Conservation (phyloP, 2,329 filamentous ascomycete species). For the Graphilbum ipis-grandicollis region DNA sequence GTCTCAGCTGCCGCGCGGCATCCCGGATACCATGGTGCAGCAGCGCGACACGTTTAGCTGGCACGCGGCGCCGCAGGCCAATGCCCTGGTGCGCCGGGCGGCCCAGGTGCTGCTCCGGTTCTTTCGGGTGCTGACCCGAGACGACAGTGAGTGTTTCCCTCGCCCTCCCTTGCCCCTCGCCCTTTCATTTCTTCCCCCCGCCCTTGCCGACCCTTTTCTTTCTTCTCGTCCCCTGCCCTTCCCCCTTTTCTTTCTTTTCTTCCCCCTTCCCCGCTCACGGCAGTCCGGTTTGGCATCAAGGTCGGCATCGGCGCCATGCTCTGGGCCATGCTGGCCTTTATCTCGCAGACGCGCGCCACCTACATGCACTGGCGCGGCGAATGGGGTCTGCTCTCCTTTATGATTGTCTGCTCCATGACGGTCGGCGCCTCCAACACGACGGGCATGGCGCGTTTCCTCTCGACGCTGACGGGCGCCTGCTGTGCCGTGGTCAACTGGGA, state of each 20-base stretch:
- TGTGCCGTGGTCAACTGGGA: constrained; percentile 68
- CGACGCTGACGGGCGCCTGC: constrained; percentile 65
- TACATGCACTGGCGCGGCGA: constrained; percentile 87
- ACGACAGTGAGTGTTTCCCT: constrained; percentile 34
- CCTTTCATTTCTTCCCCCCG: too few relatives aligned
- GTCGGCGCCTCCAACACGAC: constrained; percentile 93
- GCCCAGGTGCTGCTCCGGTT: constrained; percentile 28
- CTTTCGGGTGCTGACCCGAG: constrained; percentile 30
- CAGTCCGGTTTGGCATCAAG: constrained; percentile 67
- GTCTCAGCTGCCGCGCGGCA: constrained; percentile 36
- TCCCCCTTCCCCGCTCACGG: too few relatives aligned
- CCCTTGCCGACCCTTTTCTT: background rate
- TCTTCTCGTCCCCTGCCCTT: background rate
- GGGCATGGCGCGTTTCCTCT: constrained; percentile 68
- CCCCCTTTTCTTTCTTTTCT: background rate
- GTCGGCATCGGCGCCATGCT: constrained; percentile 79
- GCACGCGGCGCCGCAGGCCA: constrained; percentile 33
- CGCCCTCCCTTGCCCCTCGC: too few relatives aligned
- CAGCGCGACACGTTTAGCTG: constrained; percentile 37
- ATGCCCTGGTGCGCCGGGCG: constrained; percentile 21
- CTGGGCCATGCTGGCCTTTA: constrained; percentile 79
- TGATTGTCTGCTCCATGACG: constrained; percentile 97
- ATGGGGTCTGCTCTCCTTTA: constrained; percentile 92
- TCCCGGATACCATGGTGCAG: constrained; percentile 33
- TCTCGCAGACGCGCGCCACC: constrained; percentile 56